These are phyloP conservation scores for Melaleuca quinquenervia DNA, from an alignment of 345 rosid species.

Conservation along the genomic window DNA sequence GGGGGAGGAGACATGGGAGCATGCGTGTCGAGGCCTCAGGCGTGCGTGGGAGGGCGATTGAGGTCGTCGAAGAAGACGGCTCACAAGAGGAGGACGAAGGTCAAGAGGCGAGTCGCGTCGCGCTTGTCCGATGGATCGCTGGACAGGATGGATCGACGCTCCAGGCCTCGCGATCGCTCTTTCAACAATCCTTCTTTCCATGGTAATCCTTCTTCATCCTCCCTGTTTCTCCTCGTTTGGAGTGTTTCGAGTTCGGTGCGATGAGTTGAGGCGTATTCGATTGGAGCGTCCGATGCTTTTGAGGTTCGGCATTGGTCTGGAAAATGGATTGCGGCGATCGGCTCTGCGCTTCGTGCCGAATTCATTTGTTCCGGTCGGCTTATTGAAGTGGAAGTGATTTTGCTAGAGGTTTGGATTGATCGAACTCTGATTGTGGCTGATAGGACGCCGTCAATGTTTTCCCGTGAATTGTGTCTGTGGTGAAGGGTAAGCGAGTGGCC, in stretches of 20 bases:
- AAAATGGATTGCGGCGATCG: not conserved
- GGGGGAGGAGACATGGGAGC: slow-evolving; percentile 46
- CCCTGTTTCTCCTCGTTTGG: not conserved
- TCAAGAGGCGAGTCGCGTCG: slow-evolving; percentile 34
- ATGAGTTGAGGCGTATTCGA: not conserved
- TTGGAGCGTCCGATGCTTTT: not conserved
- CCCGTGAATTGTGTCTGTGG: not conserved
- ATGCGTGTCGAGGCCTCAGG: slow-evolving; percentile 66
- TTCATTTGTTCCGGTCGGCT: not conserved
- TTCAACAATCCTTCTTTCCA: slow-evolving; percentile 46
- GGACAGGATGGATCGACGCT: slow-evolving; percentile 16
- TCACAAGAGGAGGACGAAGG: slow-evolving; percentile 27
- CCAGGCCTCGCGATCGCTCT: slow-evolving; percentile 33
- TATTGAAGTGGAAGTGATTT: not conserved
- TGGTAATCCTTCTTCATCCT: slow-evolving; percentile 22
- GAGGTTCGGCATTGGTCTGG: not conserved
- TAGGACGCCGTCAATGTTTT: not conserved
- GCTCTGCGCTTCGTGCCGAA: not conserved
- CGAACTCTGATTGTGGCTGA: not conserved
- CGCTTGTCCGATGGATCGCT: slow-evolving; percentile 46
- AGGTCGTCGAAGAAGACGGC: slow-evolving; percentile 39
- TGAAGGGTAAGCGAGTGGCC: not conserved
- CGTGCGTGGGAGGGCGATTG: slow-evolving; percentile 55
- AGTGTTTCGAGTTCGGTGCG: not conserved
- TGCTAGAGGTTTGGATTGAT: not conserved